Evolutionary conservation across 352 stramenopile genomes (phyloP), one percentile per base, ranked within the genome.

Genomic region (Phytophthora agathidicida): DNA sequence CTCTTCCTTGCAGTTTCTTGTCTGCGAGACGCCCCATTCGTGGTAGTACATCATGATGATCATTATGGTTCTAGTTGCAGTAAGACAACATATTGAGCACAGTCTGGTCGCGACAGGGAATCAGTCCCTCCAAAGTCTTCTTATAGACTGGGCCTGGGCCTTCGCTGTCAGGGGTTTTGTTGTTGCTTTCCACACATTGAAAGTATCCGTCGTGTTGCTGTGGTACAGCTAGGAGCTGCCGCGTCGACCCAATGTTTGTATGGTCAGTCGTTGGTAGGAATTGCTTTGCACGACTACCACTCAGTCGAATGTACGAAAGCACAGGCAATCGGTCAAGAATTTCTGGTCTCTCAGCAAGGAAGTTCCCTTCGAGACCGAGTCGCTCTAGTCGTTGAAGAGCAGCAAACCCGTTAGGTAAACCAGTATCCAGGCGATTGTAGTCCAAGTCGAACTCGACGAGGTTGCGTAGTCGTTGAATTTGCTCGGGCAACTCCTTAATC

Each of bases 391-490:
- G 57, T 20, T 64, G 66, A 16, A 93, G 69, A 3, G 45, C 19
- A 22, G 24, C 48, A 30, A 92, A 60, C 19, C 77, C 78, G 8
- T 59, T 19, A 1, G 80, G 76, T 11, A 93, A 32, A 5, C 54
- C 16, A 14, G 57, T 38, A 5, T 79, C 64, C 22, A 93, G 73
- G 10, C 23, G 27, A 31, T 93, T 93, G 62, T 77, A 72, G 59
- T 91, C 80, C 27, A 93, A 49, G 19, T 93, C 73, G 11, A 93
- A 48, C 24, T 89, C 72, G 5, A 91, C 65, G 31, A 93, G 73
- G 49, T 86, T 84, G 10, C 35, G 42, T 5, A 93, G 69, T 13
- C 75, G 70, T 19, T 78, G 72, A 32, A 93, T 77, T 38, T 86
- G 56, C 3, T 44, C 17, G 0, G 83, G 78, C 5, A 93, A 11